phyloP scores from a whole-genome alignment of 2,329 filamentous ascomycete genomes.

The Colletotrichum caudatum region DNA sequence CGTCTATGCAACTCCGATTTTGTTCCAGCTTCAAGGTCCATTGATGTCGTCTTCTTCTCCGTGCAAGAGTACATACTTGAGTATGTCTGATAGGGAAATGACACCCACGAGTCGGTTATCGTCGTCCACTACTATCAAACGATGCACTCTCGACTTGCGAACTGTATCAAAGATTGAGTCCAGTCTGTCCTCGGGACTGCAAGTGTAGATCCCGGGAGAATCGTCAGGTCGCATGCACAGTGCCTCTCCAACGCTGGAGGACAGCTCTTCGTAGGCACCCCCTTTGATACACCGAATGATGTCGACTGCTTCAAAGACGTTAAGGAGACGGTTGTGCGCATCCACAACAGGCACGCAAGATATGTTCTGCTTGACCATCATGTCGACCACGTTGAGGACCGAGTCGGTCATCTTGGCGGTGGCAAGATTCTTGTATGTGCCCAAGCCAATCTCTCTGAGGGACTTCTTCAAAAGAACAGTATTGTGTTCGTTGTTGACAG shows the following conservation, averaged over 20 bases:
- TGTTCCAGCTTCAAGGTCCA: slow-evolving; percentile 18
- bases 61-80: slow-evolving; percentile 91
- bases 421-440: slow-evolving; percentile 83
- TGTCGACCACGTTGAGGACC: slow-evolving; percentile 93
- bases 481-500: slow-evolving; percentile 88
- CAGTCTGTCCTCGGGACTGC: slow-evolving; percentile 88
- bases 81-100: slow-evolving; percentile 93
- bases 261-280: slow-evolving; percentile 90
- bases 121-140: slow-evolving; percentile 93
- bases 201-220: slow-evolving; percentile 97
- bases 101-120: slow-evolving; percentile 87
- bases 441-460: slow-evolving; percentile 84
- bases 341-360: slow-evolving; percentile 95
- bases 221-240: slow-evolving; percentile 88
- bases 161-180: slow-evolving; percentile 98
- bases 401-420: slow-evolving; percentile 90
- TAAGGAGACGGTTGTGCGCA: slow-evolving; percentile 80
- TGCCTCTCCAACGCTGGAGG: slow-evolving; percentile 87
- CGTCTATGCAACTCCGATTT: slow-evolving; percentile 39
- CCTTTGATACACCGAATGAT: slow-evolving; percentile 97
- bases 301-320: slow-evolving; percentile 98
- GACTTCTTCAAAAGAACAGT: slow-evolving; percentile 91
- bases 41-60: slow-evolving; percentile 70
- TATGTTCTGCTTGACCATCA: slow-evolving; percentile 93
- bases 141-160: slow-evolving; percentile 92